Conservation (phyloP, 805 yeast species). For the Geotrichum ghanense region DNA sequence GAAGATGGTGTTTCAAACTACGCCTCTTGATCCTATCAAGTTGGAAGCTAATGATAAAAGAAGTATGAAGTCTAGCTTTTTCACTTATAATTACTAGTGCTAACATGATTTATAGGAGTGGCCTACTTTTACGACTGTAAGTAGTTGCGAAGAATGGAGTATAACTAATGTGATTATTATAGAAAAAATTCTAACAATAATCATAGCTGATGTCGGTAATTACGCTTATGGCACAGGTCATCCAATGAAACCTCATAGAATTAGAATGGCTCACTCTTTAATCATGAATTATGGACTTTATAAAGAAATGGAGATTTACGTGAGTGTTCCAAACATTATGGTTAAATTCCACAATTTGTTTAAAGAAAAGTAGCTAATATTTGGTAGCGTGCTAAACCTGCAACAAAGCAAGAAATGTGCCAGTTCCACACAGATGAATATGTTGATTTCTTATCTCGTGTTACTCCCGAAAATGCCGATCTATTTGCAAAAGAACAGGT, state of each 20-base stretch:
- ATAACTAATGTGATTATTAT: constrained; percentile 1
- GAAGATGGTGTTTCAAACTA: constrained; percentile 1
- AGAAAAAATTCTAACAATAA: background rate
- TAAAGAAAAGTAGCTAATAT: background rate
- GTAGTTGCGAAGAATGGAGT: constrained; percentile 8
- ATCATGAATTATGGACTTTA: constrained; percentile 95
- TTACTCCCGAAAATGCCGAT: constrained; percentile 85
- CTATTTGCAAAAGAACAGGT: constrained; percentile 78
- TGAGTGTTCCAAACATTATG: constrained; percentile 14
- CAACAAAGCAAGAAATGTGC: constrained; percentile 95
- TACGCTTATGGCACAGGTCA: constrained; percentile 98
- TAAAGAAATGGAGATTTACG: constrained; percentile 91
- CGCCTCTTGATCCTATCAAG: constrained; percentile 53
- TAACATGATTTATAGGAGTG: constrained; percentile 31
- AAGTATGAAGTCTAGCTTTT: constrained; percentile 26
- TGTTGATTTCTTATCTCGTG: constrained; percentile 81
- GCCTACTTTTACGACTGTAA: constrained; percentile 65
- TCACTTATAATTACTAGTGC: background rate
- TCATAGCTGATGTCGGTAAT: constrained; percentile 81
- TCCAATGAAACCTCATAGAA: constrained; percentile 98
- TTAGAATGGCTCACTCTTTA: constrained; percentile 95
- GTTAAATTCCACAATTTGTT: no score
- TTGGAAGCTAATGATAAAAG: constrained; percentile 44
- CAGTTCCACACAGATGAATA: constrained; percentile 98
- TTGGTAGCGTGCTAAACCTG: constrained; percentile 81